Evolutionary conservation across 2,329 filamentous ascomycete genomes (phyloP), one percentile per base, ranked within the genome.

Genomic region (Xylaria multiplex): DNA sequence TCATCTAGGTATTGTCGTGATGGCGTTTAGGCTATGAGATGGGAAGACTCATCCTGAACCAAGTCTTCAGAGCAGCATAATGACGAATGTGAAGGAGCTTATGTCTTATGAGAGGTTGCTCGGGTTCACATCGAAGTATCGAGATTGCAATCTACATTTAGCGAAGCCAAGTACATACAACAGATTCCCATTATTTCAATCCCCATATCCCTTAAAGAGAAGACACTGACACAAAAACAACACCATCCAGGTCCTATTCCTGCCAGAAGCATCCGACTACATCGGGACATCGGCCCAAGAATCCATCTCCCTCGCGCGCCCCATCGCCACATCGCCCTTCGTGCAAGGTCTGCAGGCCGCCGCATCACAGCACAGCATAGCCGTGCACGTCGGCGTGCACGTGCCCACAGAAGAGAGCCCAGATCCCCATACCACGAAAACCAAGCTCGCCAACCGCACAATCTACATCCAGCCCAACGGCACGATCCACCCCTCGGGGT

Each of bases 261-360:
- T 97, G 59, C 95, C 95, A 13, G 95, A 97, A 84, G 95, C 95
- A 27, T 88, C 88, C 63, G 93, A 97, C 81, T 97, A 97, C 82
- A 93, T 97, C 73, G 91, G 88, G 22, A 83, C 85, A 1, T 89
- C 88, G 0, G 83, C 90, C 2, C 78, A 86, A 11, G 89, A 94
- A 73, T 91, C 90, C 0, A 80, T 93, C 8, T 84, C 87, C 4
- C 88, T 97, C 9, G 93, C 88, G 69, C 86, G 85, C 64, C 85
- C 93, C 2, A 86, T 90, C 45, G 77, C 84, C 2, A 81, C 84
- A 24, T 93, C 89, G 13, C 85, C 87, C 32, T 97, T 97, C 77
- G 90, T 97, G 13, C 81, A 84, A 0, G 93, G 93, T 3, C 85
- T 97, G 1, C 89, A 88, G 67, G 80, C 86, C 24, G 88, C 89